Evolutionary conservation across 78 protist species (phyloP).

Genomic region (Mastigamoeba balamuthi): DNA sequence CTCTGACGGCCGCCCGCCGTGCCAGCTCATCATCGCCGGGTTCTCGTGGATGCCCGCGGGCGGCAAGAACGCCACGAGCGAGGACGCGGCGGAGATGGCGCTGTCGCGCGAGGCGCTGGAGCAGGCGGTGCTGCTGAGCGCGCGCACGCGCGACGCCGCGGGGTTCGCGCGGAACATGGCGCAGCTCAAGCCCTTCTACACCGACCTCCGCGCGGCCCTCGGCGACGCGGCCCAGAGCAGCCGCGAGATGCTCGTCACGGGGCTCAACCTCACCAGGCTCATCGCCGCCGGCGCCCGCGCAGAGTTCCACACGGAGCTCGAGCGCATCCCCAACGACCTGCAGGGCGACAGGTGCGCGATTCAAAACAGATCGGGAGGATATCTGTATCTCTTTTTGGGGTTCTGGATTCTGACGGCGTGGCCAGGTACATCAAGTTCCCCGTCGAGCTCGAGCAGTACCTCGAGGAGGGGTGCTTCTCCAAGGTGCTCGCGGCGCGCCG

Average conservation of each 20-base stretch:
- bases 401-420: background rate
- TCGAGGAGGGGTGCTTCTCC: conserved; percentile 56
- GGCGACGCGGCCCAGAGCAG: background rate
- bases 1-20: too few species aligned
- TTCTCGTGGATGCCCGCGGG: too few species aligned
- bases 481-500: background rate
- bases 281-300: conserved; percentile 20
- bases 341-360: background rate
- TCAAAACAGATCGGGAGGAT: background rate
- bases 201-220: background rate
- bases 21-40: too few species aligned
- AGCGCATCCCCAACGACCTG: conserved; percentile 12
- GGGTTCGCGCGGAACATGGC: conserved; percentile 26
- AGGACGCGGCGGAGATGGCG: background rate
- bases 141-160: background rate
- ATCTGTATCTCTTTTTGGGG: background rate
- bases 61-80: too few species aligned
- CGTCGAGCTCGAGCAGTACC: conserved; percentile 33
- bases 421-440: background rate
- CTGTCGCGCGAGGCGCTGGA: conserved; percentile 4
- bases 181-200: conserved; percentile 32
- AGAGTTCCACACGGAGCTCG: conserved; percentile 61
- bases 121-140: background rate
- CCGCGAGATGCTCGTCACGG: conserved; percentile 22
- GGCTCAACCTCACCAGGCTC: conserved; percentile 45